Evolutionary conservation across 1,284 basidiomycete species (phyloP), one percentile per base, ranked within the genome.

Genomic region (Cutaneotrichosporon daszewskae): DNA sequence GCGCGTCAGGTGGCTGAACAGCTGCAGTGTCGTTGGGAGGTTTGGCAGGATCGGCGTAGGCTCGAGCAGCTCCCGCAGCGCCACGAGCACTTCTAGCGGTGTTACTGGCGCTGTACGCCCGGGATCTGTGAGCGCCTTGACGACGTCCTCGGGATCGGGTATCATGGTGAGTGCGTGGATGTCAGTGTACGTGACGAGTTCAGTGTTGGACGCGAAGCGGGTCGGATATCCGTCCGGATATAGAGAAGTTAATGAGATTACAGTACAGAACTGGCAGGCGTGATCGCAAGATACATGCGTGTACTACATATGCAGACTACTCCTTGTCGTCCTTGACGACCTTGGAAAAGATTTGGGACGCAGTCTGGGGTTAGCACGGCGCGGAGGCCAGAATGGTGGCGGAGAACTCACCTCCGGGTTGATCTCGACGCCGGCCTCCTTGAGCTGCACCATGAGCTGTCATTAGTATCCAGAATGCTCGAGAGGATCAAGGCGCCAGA

Each of bases 401-500:
- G 8, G 9, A 14, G 5, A 20, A 8, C 56, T 40, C 27, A 60
- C 60, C 44, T 58, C 41, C 17, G 57, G 60, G 36, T 52, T 58
- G 33, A 66, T 49, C 27, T 61, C 55, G 22, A 61, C 51, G n/a
- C 64, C 64, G 14, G 64, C 64, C 24, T 59, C 53, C 44, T 62
- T 53, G 38, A 66, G 45, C 47, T 62, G 57, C n/a, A 40, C 32
- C 56, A 66, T 60, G 32, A 66, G 45, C 64, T 66, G 45, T 1
- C 9, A 28, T 39, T 25, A 43, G 47, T 7, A 16, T 20, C 11
- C 7, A 27, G 11, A 29, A 25, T 12, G n/a, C n/a, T n/a, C n/a
- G n/a, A n/a, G n/a, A n/a, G 20, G 20, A 8, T 7, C 5, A 16
- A 10, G 7, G n/a, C n/a, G n/a, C n/a, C n/a, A n/a, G n/a, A n/a